phyloP scores from a whole-genome alignment of 2,329 filamentous ascomycete genomes.

The Calonectria hongkongensis region DNA sequence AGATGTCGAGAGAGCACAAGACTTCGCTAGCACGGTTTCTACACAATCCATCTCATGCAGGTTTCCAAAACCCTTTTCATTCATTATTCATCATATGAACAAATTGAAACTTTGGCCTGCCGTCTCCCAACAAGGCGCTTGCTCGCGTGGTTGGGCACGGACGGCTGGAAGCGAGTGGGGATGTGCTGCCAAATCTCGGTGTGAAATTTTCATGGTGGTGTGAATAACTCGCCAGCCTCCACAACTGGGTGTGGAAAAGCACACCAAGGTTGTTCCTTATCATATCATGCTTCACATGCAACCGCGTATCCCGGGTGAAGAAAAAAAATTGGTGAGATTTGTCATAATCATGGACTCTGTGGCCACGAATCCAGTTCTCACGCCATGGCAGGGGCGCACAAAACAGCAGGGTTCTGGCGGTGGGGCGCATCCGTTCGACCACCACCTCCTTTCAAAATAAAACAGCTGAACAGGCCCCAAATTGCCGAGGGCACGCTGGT shows the following conservation, averaged over 20 bases:
- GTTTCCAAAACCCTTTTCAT: no score
- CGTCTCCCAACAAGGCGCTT: background rate
- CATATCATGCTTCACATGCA: background rate
- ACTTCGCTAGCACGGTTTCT: no score
- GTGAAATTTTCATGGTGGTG: background rate
- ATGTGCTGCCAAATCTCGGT: background rate
- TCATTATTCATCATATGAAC: no score
- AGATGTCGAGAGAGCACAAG: no score
- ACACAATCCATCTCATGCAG: no score
- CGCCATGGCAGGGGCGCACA: background rate
- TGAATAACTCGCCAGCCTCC: background rate
- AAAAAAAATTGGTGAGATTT: background rate
- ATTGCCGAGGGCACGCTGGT: constrained; percentile 4
- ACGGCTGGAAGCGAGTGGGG: background rate
- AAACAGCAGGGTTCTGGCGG: background rate
- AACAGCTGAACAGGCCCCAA: background rate
- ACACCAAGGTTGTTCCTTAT: background rate
- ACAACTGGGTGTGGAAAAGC: background rate
- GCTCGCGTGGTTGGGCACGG: background rate
- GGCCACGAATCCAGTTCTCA: constrained; percentile 7
- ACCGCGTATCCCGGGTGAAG: background rate
- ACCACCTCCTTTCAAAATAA: constrained; percentile 2
- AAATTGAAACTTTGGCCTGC: no score
- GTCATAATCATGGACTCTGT: background rate
- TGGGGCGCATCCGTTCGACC: background rate